phyloP scores from a whole-genome alignment of 116 monocot genomes.

The Thalassia testudinum region DNA sequence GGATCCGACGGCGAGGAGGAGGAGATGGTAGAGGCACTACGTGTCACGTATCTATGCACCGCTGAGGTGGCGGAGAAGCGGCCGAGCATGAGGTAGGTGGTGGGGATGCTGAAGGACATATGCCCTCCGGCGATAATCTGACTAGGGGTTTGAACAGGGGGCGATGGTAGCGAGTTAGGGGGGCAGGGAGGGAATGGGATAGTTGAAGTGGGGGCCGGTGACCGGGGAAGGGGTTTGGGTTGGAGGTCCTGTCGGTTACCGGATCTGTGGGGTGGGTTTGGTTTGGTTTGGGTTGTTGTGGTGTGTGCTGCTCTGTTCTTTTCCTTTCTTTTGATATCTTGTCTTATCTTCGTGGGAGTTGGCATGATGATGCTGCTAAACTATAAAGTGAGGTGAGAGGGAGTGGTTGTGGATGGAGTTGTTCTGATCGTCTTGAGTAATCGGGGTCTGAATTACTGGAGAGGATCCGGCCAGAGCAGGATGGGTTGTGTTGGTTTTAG shows the following conservation, averaged over 20 bases:
- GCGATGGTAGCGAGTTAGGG: background rate
- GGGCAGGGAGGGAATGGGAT: background rate
- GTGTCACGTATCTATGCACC: conserved; percentile 68
- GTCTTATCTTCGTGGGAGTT: too few species aligned
- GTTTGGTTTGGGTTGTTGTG: too few species aligned
- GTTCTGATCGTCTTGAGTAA: too few species aligned
- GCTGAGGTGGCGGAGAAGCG: conserved; percentile 45
- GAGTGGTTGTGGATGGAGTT: too few species aligned
- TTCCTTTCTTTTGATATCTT: too few species aligned
- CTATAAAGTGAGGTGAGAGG: too few species aligned
- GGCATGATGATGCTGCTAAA: too few species aligned
- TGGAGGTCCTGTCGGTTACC: background rate
- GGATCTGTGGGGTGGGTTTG: background rate
- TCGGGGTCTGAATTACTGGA: too few species aligned
- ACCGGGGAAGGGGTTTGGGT: background rate
- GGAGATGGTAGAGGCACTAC: conserved; percentile 45
- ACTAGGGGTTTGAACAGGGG: background rate
- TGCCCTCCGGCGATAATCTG: conserved; percentile 11
- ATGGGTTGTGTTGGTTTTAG: too few species aligned
- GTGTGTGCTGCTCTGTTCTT: too few species aligned
- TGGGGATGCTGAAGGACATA: conserved; percentile 70
- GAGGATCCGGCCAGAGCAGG: too few species aligned
- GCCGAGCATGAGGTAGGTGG: conserved; percentile 75
- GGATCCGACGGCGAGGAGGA: conserved; percentile 31
- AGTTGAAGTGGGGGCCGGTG: background rate